Conservation (phyloP, 1,284 basidiomycete genomes). For the Kalmanozyma brasiliensis region DNA sequence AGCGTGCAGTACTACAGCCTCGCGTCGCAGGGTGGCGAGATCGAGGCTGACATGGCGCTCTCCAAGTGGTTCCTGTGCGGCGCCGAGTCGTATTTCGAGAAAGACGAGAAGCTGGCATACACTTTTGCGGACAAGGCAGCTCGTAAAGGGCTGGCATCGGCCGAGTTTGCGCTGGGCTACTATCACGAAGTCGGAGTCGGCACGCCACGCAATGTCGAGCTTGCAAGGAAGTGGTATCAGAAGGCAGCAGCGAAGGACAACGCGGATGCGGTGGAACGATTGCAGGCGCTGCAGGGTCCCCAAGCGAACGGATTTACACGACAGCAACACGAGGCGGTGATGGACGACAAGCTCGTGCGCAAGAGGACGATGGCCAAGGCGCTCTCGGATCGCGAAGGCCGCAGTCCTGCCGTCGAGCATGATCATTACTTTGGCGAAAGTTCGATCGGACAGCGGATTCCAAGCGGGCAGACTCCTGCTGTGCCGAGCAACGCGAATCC, state of each 20-base stretch:
- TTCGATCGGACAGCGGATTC: conserved; percentile 3
- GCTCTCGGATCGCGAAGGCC: conserved; percentile 46
- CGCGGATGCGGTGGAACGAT: conserved; percentile 79
- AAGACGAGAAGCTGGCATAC: conserved; percentile 86
- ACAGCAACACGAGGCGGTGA: conserved; percentile 81
- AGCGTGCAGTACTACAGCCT: conserved; percentile 89
- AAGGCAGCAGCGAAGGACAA: conserved; percentile 81
- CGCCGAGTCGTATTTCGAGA: conserved; percentile 81
- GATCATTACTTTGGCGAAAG: conserved; percentile 20
- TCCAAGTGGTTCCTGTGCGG: conserved; percentile 96
- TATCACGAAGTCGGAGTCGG: conserved; percentile 77
- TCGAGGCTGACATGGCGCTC: conserved; percentile 93
- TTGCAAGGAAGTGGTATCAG: conserved; percentile 77
- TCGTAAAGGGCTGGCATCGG: conserved; percentile 79
- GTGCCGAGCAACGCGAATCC: conserved; percentile 6
- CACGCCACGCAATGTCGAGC: conserved; percentile 73
- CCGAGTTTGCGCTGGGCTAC: conserved; percentile 94
- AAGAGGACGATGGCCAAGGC: conserved; percentile 79
- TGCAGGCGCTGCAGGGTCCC: conserved; percentile 75
- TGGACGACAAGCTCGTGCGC: conserved; percentile 82
- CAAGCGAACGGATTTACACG: conserved; percentile 73
- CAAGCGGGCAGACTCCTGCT: conserved; percentile 15
- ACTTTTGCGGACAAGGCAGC: conserved; percentile 94
- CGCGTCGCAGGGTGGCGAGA: conserved; percentile 76
- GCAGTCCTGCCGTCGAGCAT: conserved; percentile 40